Percentiles rank a stretch among this genome's conserved stretches.
These are phyloP conservation scores for Erythrobasidium yunnanense DNA, from an alignment of 768 basidiomycete genomes.

Conservation along the genomic window DNA sequence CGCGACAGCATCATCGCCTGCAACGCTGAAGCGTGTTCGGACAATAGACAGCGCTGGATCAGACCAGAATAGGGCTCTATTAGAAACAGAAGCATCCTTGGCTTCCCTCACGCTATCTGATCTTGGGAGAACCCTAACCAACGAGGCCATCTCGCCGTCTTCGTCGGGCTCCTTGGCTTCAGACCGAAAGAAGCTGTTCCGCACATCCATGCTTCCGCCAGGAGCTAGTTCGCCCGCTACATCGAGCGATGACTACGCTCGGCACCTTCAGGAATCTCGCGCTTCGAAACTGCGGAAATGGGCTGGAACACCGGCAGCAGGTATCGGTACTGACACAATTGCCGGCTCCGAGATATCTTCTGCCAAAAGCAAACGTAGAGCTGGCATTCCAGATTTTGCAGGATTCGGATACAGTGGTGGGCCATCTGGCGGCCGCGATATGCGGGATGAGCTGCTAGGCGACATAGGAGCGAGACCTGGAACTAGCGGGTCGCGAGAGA, in stretches of 20 bases:
- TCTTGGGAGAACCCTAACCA: neutral
- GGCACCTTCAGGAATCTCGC: conserved; percentile 19
- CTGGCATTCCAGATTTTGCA: conserved; percentile 26
- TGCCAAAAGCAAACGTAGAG: conserved; percentile 1
- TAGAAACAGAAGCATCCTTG: neutral
- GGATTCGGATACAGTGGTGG: neutral
- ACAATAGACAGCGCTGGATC: neutral
- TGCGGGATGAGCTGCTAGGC: conserved; percentile 25
- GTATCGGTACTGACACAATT: neutral
- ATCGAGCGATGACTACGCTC: conserved; percentile 19
- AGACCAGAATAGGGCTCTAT: neutral
- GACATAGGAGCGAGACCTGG: conserved; percentile 13
- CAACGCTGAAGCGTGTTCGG: neutral
- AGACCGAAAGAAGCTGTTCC: conserved; percentile 15
- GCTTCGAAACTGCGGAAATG: conserved; percentile 23
- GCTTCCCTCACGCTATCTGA: no score
- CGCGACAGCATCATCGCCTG: neutral
- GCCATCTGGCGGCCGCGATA: neutral
- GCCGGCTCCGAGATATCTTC: conserved; percentile 1
- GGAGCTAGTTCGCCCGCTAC: neutral
- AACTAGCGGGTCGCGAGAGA: conserved; percentile 35
- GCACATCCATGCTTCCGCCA: conserved; percentile 20
- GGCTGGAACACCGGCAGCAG: neutral
- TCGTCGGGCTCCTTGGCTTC: neutral
- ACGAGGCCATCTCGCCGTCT: neutral